Conservation (phyloP, 2,329 filamentous ascomycete genomes). For the Sclerotiophoma versabilis region DNA sequence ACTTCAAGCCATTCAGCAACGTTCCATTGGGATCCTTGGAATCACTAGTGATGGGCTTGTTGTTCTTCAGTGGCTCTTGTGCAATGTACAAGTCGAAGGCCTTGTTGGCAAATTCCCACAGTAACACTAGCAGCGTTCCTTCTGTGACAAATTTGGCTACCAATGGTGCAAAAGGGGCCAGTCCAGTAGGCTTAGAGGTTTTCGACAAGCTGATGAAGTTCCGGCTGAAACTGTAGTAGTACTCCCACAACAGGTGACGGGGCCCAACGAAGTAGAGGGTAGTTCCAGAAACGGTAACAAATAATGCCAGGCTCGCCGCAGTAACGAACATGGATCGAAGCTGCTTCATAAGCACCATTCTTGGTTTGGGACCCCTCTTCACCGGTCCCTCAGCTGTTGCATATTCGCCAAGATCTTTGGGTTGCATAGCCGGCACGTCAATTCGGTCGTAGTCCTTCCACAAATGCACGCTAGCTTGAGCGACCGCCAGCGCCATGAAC, state of each 20-base stretch:
- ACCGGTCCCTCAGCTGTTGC: slow-evolving; percentile 6
- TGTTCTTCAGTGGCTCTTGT: slow-evolving; percentile 82
- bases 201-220: slow-evolving; percentile 78
- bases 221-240: slow-evolving; percentile 73
- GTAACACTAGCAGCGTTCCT: slow-evolving; percentile 69
- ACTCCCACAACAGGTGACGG: slow-evolving; percentile 48
- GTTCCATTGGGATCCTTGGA: slow-evolving; percentile 93
- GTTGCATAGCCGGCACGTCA: slow-evolving; percentile 51
- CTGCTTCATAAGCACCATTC: slow-evolving; percentile 28
- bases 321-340: slow-evolving; percentile 25
- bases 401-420: slow-evolving; percentile 28
- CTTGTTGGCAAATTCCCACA: slow-evolving; percentile 80
- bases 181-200: slow-evolving; percentile 64
- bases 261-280: slow-evolving; percentile 39
- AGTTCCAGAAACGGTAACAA: slow-evolving; percentile 54
- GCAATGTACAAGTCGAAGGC: slow-evolving; percentile 83
- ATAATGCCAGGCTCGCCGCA: slow-evolving; percentile 48
- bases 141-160: slow-evolving; percentile 61
- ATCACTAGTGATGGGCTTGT: slow-evolving; percentile 80
- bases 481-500: slow-evolving; percentile 70
- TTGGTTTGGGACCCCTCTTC: slow-evolving; percentile 25
- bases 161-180: slow-evolving; percentile 63
- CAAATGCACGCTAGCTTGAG: slow-evolving; percentile 75
- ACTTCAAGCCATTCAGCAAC: slow-evolving; percentile 81
- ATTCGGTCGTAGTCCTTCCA: slow-evolving; percentile 76